phyloP scores from a whole-genome alignment of 2,329 filamentous ascomycete genomes.

The Aspergillus jensenii region DNA sequence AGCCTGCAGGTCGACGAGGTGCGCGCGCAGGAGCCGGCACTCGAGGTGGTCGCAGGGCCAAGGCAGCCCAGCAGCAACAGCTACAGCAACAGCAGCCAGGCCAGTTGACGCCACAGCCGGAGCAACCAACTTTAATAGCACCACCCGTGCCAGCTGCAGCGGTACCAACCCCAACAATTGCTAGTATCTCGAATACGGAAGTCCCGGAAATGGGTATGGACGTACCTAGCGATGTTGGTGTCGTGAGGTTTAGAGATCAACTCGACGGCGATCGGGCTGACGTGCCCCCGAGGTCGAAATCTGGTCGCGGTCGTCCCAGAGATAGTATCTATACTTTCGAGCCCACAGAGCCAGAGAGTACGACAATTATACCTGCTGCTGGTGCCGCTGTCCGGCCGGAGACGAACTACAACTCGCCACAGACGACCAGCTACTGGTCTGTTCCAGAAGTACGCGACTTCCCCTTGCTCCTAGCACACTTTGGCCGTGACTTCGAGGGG shows the following conservation, averaged over 20 bases:
- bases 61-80: constrained; percentile 31
- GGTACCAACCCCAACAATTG: constrained; percentile 16
- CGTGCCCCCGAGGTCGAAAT: constrained; percentile 24
- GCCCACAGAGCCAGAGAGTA: constrained; percentile 31
- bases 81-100: constrained; percentile 17
- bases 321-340: constrained; percentile 39
- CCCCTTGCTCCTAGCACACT: constrained; percentile 45
- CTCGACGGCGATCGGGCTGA: constrained; percentile 26
- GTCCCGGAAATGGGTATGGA: constrained; percentile 19
- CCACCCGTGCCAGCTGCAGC: constrained; percentile 15
- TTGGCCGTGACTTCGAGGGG: constrained; percentile 49
- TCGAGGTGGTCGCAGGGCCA: constrained; percentile 37
- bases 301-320: constrained; percentile 31
- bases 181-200: constrained; percentile 29
- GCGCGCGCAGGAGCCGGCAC: constrained; percentile 32
- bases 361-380: constrained; percentile 7
- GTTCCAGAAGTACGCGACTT: constrained; percentile 52
- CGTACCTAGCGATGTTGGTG: constrained; percentile 18
- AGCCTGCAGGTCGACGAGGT: constrained; percentile 34
- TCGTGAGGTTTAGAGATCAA: constrained; percentile 27
- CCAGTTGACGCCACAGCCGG: constrained; percentile 12
- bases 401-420: constrained; percentile 38
- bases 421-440: constrained; percentile 54
- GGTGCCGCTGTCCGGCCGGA: constrained; percentile 26
- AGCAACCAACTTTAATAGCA: constrained; percentile 23